A percentile compares a stretch with the other conserved stretches of the same genome.
These are phyloP conservation scores for Rubia yunnanensis DNA, from an alignment of 257 asterid genomes.

Conservation along the genomic window DNA sequence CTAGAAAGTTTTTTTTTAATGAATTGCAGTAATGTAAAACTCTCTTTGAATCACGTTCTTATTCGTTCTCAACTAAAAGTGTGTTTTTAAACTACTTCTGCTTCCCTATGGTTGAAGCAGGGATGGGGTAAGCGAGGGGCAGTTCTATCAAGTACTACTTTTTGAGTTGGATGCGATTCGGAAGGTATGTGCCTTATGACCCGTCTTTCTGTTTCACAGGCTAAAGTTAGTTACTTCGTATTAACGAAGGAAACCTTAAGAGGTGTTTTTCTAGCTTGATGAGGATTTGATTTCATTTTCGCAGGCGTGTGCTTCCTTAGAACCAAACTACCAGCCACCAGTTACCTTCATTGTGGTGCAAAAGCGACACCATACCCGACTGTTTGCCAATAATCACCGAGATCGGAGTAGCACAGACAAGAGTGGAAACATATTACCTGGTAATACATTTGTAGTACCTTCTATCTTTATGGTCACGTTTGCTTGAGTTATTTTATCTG, in stretches of 20 bases:
- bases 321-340: slow-evolving; percentile 94
- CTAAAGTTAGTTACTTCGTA: background rate
- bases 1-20: too few relatives aligned
- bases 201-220: background rate
- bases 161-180: slow-evolving; percentile 95
- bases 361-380: slow-evolving; percentile 88
- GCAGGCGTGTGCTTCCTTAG: slow-evolving; percentile 97
- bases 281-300: background rate
- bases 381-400: slow-evolving; percentile 83
- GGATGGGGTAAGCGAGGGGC: slow-evolving; percentile 99
- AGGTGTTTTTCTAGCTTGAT: slow-evolving; percentile 6
- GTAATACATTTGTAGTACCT: slow-evolving; percentile 21
- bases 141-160: slow-evolving; percentile 82
- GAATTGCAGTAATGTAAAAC: background rate
- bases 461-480: background rate
- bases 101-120: slow-evolving; percentile 24
- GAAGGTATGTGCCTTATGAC: slow-evolving; percentile 35
- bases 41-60: background rate
- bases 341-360: slow-evolving; percentile 94
- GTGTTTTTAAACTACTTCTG: background rate
- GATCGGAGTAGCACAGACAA: slow-evolving; percentile 82
- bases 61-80: background rate
- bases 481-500: background rate
- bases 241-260: background rate
- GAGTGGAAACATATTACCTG: slow-evolving; percentile 93